Base-by-base conservation (phyloP, 2,329 filamentous ascomycete species). In the Juglanconis juglandina region DNA sequence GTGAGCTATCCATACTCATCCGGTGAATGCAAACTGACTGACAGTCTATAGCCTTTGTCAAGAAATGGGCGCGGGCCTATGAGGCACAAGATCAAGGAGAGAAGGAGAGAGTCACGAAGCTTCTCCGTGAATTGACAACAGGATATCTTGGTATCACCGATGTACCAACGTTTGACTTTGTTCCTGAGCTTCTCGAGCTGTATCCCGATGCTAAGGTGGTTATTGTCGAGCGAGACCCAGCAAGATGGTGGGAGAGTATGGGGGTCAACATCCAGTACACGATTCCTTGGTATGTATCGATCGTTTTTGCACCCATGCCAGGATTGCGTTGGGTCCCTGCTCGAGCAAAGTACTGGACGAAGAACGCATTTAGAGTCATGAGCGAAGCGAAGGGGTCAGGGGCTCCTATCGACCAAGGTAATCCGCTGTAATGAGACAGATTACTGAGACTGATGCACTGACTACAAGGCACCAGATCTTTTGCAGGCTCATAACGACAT, bases 141-240 rank as follows among this genome's bases (percentile, higher is more conserved):
- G 76, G 77, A 9, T 79, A 75, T 63, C 74, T 73, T 2, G 76
- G 73, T 9, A 71, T 72, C 17, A 75, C 75, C 17, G 78, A 80
- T 64, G 61, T 71, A 8, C 77, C 77, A 1, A 69, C 69, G 3
- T 67, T 67, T 32, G 69, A 73, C 53, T 70, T 79, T 17, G 69
- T 77, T n/a, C 68, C 71, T 24, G 76, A 79, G 58, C 65, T 80
- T 35, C 61, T 78, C 59, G 70, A 74, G 41, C 60, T 79, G 33
- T 79, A 78, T 59, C 78, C 78, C 0, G 70, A 78, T 39, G 77
- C 77, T 10, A 73, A 72, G 55, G 76, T 79, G 24, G 72, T 80
- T 24, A 70, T 70, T 63, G 72, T 73, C 1, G 66, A 64, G 1
- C 68, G 72, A 30, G 67, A 72, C 60, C 68, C 67, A 7, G 65